Base-by-base conservation (phyloP, 768 basidiomycete species). In the Hortiboletus flavorubellus region DNA sequence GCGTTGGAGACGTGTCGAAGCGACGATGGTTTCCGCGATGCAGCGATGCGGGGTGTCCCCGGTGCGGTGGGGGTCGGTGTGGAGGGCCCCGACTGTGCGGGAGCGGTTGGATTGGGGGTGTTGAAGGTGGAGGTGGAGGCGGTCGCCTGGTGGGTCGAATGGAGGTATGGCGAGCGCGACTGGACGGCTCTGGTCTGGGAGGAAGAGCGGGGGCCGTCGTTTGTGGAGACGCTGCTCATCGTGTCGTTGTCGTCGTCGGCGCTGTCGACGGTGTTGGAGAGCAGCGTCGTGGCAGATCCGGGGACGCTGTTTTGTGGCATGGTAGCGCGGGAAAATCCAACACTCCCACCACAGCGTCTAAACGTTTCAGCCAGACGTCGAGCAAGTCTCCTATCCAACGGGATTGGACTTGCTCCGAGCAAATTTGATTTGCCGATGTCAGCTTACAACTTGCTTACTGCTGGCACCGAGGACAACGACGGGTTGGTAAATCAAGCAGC, bases 61-160 rank as follows among this genome's bases (percentile, higher is more conserved):
- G 62, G 73, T 1, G 50, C 45, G 34, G 59, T 58, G 5, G 63
- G 64, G 0, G 62, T 59, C 3, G 61, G 54, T 0, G 63, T 53
- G 3, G 70, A 56, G 0, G 60, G 40, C 1, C 59, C 47, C 0
- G 57, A 29, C 1, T 53, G 46, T 0, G 54, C 23, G 0, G 53
- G 26, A 1, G 49, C 9, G 15, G 23, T 3, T 7, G 45, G 11
- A 9, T 29, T 51, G 23, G 1, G 58, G 34, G 46, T 47, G 59
- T 74, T 73, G 58, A 75, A 74, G 10, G 73, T 71, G 35, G 73
- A 71, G 10, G 73, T 66, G 15, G 75, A 75, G 18, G 71, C 69
- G 5, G 70, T 64, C 8, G 71, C 68, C 34, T 68, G 69, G 48
- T 64, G 67, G 8, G 73, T 61, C 48, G 72, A 53, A 45, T 76